Base-by-base conservation (phyloP, 23 red algal genomes). In the Gracilaria gracilis region DNA sequence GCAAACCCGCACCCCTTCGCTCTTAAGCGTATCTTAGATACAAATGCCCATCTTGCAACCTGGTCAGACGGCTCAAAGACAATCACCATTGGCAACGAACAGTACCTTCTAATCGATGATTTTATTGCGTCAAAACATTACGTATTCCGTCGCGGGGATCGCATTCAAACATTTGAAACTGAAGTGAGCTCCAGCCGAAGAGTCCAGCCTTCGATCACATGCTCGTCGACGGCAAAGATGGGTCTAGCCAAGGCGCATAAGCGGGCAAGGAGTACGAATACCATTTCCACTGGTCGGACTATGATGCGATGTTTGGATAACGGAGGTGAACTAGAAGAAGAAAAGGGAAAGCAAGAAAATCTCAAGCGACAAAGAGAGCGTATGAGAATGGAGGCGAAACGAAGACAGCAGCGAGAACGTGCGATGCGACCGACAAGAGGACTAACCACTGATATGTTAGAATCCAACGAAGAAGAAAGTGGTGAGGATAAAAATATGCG, bases 11-110 rank as follows among this genome's bases (percentile, higher is more conserved):
- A 90, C 47, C 87, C 87, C 13, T 79, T 90, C 2, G 38, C 79
- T 28, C 80, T 84, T 21, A 57, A 42, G 40, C 44, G 44, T 9
- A 47, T 94, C 16, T 24, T 85, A 20, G 81, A 94, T 37, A 75
- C 80, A 1, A 94, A 94, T 72, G 81, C 91, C 0, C 81, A 72
- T 61, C 28, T 94, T 6, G 67, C 87, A 71, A 84, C 76, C 14
- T 94, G 91, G 91, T 79, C 67, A 1, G 91, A 94, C 57, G 91
- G 91, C 12, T 94, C 91, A 19, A 54, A 67, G 27, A 87, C 91
- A 15, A 65, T 94, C 24, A 78, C 71, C 48, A 79, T 94, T 36
- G 91, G 91, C 14, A 51, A 57, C 34, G 51, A 86, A 13, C 81
- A 86, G 35, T 94, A 87, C 65, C 59, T 82, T 46, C 32, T 94